Conservation (phyloP, 2,329 filamentous ascomycete species). For the Sphaceloma murrayae region DNA sequence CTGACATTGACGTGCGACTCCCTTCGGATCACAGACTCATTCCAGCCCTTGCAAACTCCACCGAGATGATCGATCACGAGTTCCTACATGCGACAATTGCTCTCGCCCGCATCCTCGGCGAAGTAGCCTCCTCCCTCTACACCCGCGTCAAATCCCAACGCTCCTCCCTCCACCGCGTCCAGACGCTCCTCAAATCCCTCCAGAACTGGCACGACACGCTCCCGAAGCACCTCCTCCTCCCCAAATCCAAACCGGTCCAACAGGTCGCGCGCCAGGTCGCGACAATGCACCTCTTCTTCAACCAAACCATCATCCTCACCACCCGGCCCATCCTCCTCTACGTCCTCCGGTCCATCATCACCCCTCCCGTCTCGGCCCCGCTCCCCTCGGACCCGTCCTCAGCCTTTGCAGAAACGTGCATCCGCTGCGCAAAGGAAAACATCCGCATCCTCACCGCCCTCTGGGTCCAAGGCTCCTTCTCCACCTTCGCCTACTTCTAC, state of each 20-base stretch:
- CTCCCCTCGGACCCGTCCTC: slow-evolving; percentile 17
- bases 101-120: slow-evolving; percentile 30
- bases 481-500: slow-evolving; percentile 41
- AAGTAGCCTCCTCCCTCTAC: slow-evolving; percentile 26
- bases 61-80: slow-evolving; percentile 30
- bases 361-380: slow-evolving; percentile 14
- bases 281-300: slow-evolving; percentile 31
- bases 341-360: slow-evolving; percentile 23
- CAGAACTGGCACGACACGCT: slow-evolving; percentile 32
- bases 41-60: slow-evolving; percentile 16
- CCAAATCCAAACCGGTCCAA: slow-evolving; percentile 23
- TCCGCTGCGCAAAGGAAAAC: slow-evolving; percentile 39
- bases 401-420: slow-evolving; percentile 30
- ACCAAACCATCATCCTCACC: slow-evolving; percentile 28
- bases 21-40: slow-evolving; percentile 32
- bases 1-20: slow-evolving; percentile 34
- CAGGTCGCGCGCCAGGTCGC: slow-evolving; percentile 23
- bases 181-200: slow-evolving; percentile 29
- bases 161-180: slow-evolving; percentile 31
- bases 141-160: slow-evolving; percentile 25
- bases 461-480: slow-evolving; percentile 41
- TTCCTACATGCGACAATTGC: slow-evolving; percentile 34
- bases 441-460: slow-evolving; percentile 35
- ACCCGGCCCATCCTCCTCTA: slow-evolving; percentile 30
- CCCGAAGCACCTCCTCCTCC: slow-evolving; percentile 28